Evolutionary conservation across 768 basidiomycete genomes (phyloP).

Genomic region (Trametes maxima): DNA sequence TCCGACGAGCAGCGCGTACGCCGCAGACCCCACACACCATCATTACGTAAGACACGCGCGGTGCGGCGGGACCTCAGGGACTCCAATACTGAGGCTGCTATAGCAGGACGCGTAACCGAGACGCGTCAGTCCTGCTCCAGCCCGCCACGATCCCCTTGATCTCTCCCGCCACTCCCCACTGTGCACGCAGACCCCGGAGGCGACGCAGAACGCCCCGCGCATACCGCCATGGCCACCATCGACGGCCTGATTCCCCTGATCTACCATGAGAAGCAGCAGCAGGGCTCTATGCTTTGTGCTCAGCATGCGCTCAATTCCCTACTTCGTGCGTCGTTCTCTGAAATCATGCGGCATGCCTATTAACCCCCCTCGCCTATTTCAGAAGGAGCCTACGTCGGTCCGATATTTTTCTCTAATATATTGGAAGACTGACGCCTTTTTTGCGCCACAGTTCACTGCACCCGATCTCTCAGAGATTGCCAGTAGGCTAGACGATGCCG

Average conservation of each 20-base stretch:
- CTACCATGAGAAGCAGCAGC: constrained; percentile 79
- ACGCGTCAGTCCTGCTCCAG: constrained; percentile 28
- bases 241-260: constrained; percentile 57
- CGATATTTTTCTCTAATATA: not conserved
- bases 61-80: constrained; percentile 24
- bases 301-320: constrained; percentile 85
- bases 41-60: constrained; percentile 32
- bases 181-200: not conserved
- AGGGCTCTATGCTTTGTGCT: constrained; percentile 83
- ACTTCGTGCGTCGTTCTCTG: constrained; percentile 55
- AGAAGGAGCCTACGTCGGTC: constrained; percentile 55
- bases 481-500: constrained; percentile 63
- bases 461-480: constrained; percentile 81
- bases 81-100: not conserved
- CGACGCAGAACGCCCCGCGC: not conserved
- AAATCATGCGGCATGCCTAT: not conserved
- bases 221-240: constrained; percentile 56
- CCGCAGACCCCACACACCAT: constrained; percentile 14
- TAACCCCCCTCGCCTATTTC: constrained; percentile 2
- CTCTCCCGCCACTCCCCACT: constrained; percentile 8
- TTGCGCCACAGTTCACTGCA: constrained; percentile 62
- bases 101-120: constrained; percentile 26
- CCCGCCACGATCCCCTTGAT: constrained; percentile 13
- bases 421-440: constrained; percentile 19
- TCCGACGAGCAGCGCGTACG: constrained; percentile 3